Evolutionary conservation across 331 rosid genomes (phyloP).

Genomic region (Ulmus americana): DNA sequence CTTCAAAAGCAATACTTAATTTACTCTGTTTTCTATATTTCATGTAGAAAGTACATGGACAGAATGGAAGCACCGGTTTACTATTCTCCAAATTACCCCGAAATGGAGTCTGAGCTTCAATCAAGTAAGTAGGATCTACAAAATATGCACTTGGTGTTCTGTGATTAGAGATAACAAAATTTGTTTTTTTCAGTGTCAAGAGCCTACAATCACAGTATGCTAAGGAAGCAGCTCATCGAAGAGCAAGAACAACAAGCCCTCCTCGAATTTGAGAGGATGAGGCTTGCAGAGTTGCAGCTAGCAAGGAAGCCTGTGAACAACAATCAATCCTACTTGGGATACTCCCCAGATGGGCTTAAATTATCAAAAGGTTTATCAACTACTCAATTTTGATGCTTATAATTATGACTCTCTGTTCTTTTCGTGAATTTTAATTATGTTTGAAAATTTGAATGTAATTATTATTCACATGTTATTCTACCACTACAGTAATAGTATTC

Average conservation of each 20-base stretch:
- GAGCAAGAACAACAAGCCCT: slow-evolving; percentile 35
- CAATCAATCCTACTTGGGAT: slow-evolving; percentile 31
- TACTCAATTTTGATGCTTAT: neutral
- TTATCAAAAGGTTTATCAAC: slow-evolving; percentile 41
- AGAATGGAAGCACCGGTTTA: slow-evolving; percentile 36
- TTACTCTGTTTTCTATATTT: slow-evolving; percentile 13
- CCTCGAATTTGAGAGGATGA: slow-evolving; percentile 46
- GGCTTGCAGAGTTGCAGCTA: slow-evolving; percentile 40
- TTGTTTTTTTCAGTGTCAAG: slow-evolving; percentile 35
- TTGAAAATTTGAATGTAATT: too few relatives aligned
- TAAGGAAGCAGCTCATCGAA: slow-evolving; percentile 44
- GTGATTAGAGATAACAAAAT: neutral
- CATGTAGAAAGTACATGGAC: slow-evolving; percentile 58
- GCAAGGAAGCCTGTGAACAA: slow-evolving; percentile 16
- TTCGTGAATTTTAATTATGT: neutral
- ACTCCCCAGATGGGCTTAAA: slow-evolving; percentile 34
- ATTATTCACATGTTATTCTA: too few relatives aligned
- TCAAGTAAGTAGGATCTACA: slow-evolving; percentile 46
- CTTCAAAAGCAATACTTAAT: neutral
- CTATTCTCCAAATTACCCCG: slow-evolving; percentile 30
- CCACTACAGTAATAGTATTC: too few relatives aligned
- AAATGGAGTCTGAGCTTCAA: slow-evolving; percentile 44
- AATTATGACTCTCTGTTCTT: too few relatives aligned
- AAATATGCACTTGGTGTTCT: neutral
- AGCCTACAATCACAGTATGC: slow-evolving; percentile 34